A percentile compares a stretch with the other conserved stretches of the same genome.
phyloP scores from a whole-genome alignment of 345 rosid species.

The Corchorus capsularis region DNA sequence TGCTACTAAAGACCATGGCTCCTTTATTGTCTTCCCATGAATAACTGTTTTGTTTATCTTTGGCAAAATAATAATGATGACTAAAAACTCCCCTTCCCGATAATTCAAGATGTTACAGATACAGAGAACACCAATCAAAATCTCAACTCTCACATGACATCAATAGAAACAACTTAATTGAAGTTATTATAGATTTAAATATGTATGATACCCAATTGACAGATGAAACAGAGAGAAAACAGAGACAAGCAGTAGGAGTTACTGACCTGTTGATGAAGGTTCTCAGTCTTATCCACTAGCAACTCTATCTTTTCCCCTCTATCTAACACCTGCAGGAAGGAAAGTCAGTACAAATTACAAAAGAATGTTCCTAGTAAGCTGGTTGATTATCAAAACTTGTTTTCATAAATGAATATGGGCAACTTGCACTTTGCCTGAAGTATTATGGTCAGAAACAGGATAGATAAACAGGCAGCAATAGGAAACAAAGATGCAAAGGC shows the following conservation, averaged over 20 bases:
- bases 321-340: constrained; percentile 74
- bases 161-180: neutral
- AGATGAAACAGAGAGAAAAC: neutral
- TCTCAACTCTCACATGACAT: neutral
- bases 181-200: neutral
- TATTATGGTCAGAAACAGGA: no score
- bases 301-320: constrained; percentile 99
- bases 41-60: neutral
- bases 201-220: neutral
- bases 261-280: constrained; percentile 90
- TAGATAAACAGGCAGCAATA: no score
- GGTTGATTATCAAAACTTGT: neutral
- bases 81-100: neutral
- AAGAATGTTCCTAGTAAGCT: neutral
- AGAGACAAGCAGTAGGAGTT: neutral
- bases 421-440: neutral
- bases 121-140: neutral
- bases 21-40: neutral
- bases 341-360: neutral
- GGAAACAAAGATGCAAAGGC: no score
- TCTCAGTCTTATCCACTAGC: constrained; percentile 97
- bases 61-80: neutral
- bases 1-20: neutral
- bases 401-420: neutral
- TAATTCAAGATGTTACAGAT: neutral